A percentile compares a stretch with the other conserved stretches of the same genome.
Conservation (phyloP, 805 yeast genomes). For the Pichia deserticola region DNA sequence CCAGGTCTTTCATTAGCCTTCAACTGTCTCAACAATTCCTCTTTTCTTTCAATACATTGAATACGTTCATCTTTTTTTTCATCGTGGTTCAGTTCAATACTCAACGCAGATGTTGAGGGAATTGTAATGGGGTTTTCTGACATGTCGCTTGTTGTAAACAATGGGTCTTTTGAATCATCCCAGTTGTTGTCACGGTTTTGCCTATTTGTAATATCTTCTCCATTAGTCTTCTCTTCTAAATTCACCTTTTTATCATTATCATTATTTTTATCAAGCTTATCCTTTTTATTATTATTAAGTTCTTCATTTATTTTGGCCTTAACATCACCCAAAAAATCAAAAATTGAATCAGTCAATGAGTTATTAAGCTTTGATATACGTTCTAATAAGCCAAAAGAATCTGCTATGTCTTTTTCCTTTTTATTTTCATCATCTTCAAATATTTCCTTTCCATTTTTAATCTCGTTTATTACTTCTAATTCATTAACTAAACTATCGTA, state of each 20-base stretch:
- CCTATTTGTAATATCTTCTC: too few relatives aligned
- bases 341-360: conserved; percentile 1
- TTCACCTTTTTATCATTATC: not conserved
- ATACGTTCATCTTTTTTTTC: not conserved
- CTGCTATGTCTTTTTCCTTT: conserved; percentile 7
- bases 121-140: not conserved
- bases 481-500: conserved; percentile 10
- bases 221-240: not conserved
- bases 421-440: not conserved
- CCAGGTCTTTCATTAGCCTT: not conserved
- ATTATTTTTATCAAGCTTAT: not conserved
- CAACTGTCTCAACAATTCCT: not conserved
- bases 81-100: not conserved
- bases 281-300: not conserved
- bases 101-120: not conserved
- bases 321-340: conserved; percentile 5
- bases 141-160: too few relatives aligned
- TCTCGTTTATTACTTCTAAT: conserved; percentile 15
- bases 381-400: not conserved
- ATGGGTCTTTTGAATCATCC: too few relatives aligned
- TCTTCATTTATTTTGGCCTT: not conserved
- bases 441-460: conserved; percentile 1
- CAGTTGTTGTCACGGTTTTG: too few relatives aligned
- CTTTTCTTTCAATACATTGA: conserved; percentile 1
- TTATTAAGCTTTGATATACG: not conserved